Evolutionary conservation across 1,284 basidiomycete genomes (phyloP), one percentile per base, ranked within the genome.

Genomic region (Apiotrichum gracile): DNA sequence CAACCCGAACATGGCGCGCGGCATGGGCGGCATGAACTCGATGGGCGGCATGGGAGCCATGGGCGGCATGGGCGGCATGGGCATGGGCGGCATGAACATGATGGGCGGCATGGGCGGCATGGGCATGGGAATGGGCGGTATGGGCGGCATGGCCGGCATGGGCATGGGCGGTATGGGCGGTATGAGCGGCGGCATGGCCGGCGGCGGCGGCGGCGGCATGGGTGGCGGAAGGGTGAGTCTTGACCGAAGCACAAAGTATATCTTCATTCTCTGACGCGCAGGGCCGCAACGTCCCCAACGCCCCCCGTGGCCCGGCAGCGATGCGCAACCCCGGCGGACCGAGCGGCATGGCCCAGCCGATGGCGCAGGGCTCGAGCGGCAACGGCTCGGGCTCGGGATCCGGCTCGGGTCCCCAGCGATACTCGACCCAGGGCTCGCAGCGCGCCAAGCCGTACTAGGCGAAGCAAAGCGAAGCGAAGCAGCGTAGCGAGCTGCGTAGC

Each of bases 361-460:
- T 42, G 70, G 77, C 77, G 8, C 77, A 77, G 75, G 77, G 76
- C 17, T 73, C 78, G 61, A 69, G 72, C 16, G 68, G 67, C 25
- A 70, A 65, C 60, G 73, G 68, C 39, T 77, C 83, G 26, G 60
- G 60, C 31, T 59, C 85, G 34, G 87, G 87, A 0, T 77, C 83
- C 27, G 60, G 60, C 31, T 59, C 85, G 34, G 87, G 87, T 0
- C 88, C 88, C 1, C 86, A 89, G 71, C 78, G 88, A 45, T 73
- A 75, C 53, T 72, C 70, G 21, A 75, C 72, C 9, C 72, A 73
- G 52, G 73, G 73, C 10, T 55, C 54, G 14, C 67, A 71, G 38
- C 62, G 73, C 45, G 61, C 70, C 24, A 70, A 65, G 61, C 74
- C 74, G 17, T 76, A 76, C 53, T 76, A 52, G 35, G 27, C 41